Conservation (phyloP, 208 protist species). For the Tritrichomonas foetus region DNA sequence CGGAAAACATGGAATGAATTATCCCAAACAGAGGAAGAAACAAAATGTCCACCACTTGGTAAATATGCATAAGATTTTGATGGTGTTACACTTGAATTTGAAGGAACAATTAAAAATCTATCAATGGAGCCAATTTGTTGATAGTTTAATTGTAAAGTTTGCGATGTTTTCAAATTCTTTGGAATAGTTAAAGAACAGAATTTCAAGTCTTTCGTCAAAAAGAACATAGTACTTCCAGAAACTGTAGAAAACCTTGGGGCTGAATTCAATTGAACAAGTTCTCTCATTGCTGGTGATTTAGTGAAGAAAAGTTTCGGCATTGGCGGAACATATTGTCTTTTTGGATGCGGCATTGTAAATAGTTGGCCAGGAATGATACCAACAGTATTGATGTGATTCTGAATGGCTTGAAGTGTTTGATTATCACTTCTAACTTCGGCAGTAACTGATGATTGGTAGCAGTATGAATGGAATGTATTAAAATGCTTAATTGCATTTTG, state of each 20-base stretch:
- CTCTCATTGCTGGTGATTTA: neutral
- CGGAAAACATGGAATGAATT: neutral
- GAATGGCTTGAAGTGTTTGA: neutral
- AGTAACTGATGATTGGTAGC: neutral
- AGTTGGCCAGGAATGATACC: constrained; percentile 7
- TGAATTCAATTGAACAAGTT: neutral
- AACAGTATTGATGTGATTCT: neutral
- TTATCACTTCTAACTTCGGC: neutral
- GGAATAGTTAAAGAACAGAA: neutral
- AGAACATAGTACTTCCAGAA: too few relatives aligned
- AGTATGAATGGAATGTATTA: constrained; percentile 36
- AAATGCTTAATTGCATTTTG: neutral
- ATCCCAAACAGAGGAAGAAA: neutral
- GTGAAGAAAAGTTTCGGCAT: neutral
- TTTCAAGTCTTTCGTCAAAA: neutral
- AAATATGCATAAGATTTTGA: neutral
- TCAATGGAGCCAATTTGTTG: too few relatives aligned
- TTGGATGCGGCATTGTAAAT: neutral
- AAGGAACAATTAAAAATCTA: neutral
- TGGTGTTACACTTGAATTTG: neutral
- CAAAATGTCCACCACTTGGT: neutral
- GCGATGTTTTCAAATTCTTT: too few relatives aligned
- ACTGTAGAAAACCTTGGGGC: neutral
- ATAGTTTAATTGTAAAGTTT: neutral
- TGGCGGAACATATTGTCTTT: neutral